Evolutionary conservation across 2,329 filamentous ascomycete genomes (phyloP).

Genomic region (Hypoxylon sp.): DNA sequence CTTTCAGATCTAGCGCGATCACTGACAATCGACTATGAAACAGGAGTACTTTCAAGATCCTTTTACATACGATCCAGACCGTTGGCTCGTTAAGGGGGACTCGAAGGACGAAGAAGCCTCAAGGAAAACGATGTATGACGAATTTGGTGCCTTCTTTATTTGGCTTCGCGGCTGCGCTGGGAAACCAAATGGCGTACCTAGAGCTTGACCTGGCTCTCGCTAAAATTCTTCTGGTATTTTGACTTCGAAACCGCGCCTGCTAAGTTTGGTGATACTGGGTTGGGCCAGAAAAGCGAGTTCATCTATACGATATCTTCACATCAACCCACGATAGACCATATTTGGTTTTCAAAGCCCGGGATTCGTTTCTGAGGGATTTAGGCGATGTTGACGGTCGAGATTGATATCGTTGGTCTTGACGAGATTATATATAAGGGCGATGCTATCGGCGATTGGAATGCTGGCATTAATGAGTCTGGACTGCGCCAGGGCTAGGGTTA

Average conservation of each 20-base stretch:
- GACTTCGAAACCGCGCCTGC: conserved; percentile 51
- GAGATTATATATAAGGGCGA: neutral
- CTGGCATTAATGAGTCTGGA: neutral
- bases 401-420: too few species aligned
- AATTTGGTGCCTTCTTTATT: conserved; percentile 54
- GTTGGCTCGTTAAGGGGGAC: conserved; percentile 29
- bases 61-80: conserved; percentile 29
- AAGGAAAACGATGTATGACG: conserved; percentile 45
- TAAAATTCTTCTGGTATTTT: conserved; percentile 59
- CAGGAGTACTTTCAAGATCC: conserved; percentile 35
- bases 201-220: conserved; percentile 61
- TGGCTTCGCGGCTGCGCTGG: conserved; percentile 63
- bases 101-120: conserved; percentile 33
- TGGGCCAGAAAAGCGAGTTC: conserved; percentile 37
- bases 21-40: neutral
- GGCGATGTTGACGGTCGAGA: neutral
- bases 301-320: conserved; percentile 37
- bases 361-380: conserved; percentile 12
- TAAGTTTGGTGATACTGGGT: conserved; percentile 22
- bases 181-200: conserved; percentile 61
- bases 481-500: too few species aligned
- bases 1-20: neutral
- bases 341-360: conserved; percentile 30
- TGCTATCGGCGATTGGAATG: too few species aligned
- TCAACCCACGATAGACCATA: conserved; percentile 41